A percentile compares a stretch with the other conserved stretches of the same genome.
phyloP scores from a whole-genome alignment of 2,329 filamentous ascomycete species.

The Didymella arachidicola region DNA sequence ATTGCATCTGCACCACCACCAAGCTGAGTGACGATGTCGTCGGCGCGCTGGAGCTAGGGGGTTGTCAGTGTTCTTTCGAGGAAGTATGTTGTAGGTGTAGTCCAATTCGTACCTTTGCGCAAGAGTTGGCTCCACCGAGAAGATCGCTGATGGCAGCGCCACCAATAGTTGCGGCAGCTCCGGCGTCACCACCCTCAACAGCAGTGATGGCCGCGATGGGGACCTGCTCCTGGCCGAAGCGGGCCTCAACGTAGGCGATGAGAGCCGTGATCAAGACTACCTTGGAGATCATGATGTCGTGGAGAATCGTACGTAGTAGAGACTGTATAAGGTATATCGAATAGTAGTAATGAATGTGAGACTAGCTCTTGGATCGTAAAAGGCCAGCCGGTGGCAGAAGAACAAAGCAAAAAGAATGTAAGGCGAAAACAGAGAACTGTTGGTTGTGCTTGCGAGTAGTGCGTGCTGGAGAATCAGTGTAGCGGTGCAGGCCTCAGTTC shows the following conservation, averaged over 20 bases:
- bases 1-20: slow-evolving; percentile 68
- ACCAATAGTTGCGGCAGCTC: slow-evolving; percentile 69
- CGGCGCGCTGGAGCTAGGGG: slow-evolving; percentile 65
- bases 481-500: slow-evolving; percentile 20
- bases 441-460: slow-evolving; percentile 36
- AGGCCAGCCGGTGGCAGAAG: slow-evolving; percentile 44
- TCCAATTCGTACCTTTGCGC: slow-evolving; percentile 62
- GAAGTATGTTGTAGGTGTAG: too few relatives aligned
- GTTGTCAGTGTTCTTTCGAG: slow-evolving; percentile 28
- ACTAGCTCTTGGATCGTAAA: slow-evolving; percentile 46
- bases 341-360: slow-evolving; percentile 35
- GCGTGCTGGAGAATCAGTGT: slow-evolving; percentile 37
- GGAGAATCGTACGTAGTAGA: slow-evolving; percentile 27
- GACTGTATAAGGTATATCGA: slow-evolving; percentile 19
- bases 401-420: slow-evolving; percentile 32
- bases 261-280: slow-evolving; percentile 39
- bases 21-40: slow-evolving; percentile 68
- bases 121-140: slow-evolving; percentile 70
- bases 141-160: slow-evolving; percentile 68
- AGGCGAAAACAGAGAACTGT: slow-evolving; percentile 35
- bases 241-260: slow-evolving; percentile 49
- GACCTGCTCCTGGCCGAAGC: slow-evolving; percentile 70
- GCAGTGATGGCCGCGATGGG: slow-evolving; percentile 64
- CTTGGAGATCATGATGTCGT: slow-evolving; percentile 47
- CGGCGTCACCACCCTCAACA: slow-evolving; percentile 64